Conservation (phyloP, 306 rosid species). For the Malus sylvestris region DNA sequence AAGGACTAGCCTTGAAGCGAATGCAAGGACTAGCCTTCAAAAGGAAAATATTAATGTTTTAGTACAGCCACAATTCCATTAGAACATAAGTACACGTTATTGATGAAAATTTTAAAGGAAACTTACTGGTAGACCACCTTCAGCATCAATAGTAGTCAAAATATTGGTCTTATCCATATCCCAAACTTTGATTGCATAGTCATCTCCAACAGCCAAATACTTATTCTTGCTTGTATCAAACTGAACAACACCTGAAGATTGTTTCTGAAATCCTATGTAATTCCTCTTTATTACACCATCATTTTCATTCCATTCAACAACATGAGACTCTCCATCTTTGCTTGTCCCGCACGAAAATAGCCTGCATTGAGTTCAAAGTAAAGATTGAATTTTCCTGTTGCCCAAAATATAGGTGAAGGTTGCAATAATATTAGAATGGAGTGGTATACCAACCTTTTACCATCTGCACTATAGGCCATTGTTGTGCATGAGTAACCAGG, state of each 20-base stretch:
- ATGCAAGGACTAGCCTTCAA: slow-evolving; percentile 77
- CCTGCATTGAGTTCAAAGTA: slow-evolving; percentile 24
- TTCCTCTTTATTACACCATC: slow-evolving; percentile 75
- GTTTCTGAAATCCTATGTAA: slow-evolving; percentile 70
- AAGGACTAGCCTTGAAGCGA: slow-evolving; percentile 90
- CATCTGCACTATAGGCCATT: slow-evolving; percentile 80
- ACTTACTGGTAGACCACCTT: slow-evolving; percentile 83
- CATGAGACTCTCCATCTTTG: slow-evolving; percentile 68
- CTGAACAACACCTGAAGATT: slow-evolving; percentile 62
- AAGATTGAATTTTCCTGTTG: background rate
- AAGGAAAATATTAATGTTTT: slow-evolving; percentile 14
- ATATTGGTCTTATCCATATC: slow-evolving; percentile 74
- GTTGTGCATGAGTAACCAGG: slow-evolving; percentile 82
- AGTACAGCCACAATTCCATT: slow-evolving; percentile 14
- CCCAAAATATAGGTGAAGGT: background rate
- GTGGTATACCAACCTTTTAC: slow-evolving; percentile 53
- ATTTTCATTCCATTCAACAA: slow-evolving; percentile 87
- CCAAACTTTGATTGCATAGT: slow-evolving; percentile 79
- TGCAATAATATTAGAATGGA: slow-evolving; percentile 4
- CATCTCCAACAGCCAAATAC: slow-evolving; percentile 85
- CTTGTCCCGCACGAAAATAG: slow-evolving; percentile 94
- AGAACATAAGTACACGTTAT: background rate
- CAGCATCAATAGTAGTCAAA: slow-evolving; percentile 63
- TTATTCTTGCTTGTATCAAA: slow-evolving; percentile 72
- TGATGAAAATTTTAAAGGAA: background rate